Evolutionary conservation across 1,139 yeast species (phyloP), one percentile per base, ranked within the genome.

Genomic region (Blastobotrys arbuscula): DNA sequence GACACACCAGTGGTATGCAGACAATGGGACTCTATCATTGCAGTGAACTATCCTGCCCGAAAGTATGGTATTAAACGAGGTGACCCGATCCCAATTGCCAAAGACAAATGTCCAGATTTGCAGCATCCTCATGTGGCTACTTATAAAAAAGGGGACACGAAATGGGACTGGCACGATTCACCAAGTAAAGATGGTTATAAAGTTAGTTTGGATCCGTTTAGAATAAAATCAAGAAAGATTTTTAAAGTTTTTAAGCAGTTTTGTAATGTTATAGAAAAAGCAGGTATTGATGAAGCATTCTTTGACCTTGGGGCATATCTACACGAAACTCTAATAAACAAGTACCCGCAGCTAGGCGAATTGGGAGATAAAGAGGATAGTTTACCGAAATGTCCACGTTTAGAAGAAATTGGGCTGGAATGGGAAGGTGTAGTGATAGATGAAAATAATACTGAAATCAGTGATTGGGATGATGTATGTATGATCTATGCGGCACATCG

Each of bases 231-330:
- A 54, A 71, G 96, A 21, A 86, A 84, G 65, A 83, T 92, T 52
- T 72, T 89, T 59, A 72, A 77, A 42, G 70, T 90, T 0, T 76
- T 92, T 57, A 69, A 71, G 42, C 58, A 64, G 18, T 65, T 65
- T 50, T 60, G 62, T 36, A 37, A 43, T 1, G 54, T 57, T 10
- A 87, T 89, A 1, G 96, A 92, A 62, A 90, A 90, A 68, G 97
- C 97, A 0, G 89, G 97, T 66, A 94, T 90, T 15, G 98, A 92
- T 67, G 98, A 92, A 67, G 83, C 92, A 44, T 92, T 84, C 63
- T 59, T 92, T 55, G 97, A 92, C 65, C 65, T 92, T 38, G 96
- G 97, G 0, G 66, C 76, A 28, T 57, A 74, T 28, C 74, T 79
- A 2, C 70, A 71, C 50, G 55, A 61, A 15, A 61, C 58, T 37